Conservation (phyloP, 2,329 filamentous ascomycete species). For the Cercospora sp. region DNA sequence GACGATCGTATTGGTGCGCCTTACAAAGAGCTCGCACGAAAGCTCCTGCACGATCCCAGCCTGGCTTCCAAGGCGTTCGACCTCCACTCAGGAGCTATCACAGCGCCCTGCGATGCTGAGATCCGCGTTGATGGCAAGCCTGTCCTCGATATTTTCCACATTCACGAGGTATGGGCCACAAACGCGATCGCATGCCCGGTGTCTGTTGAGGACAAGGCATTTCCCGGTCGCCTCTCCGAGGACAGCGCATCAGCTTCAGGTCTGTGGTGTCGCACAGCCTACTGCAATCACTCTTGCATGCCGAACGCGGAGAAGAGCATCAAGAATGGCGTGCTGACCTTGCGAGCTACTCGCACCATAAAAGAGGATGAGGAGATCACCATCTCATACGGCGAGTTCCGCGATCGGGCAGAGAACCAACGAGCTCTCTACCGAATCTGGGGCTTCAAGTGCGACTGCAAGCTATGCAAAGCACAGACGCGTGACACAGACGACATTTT, state of each 20-base stretch:
- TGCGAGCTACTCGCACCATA: constrained; percentile 17
- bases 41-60: constrained; percentile 1
- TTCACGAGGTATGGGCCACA: constrained; percentile 20
- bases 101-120: not conserved
- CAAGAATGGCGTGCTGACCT: constrained; percentile 16
- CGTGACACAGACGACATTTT: not conserved
- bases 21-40: constrained; percentile 14
- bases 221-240: constrained; percentile 4
- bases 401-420: constrained; percentile 4
- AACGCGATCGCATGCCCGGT: constrained; percentile 17
- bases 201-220: constrained; percentile 1
- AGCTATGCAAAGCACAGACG: constrained; percentile 9
- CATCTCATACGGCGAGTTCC: constrained; percentile 16
- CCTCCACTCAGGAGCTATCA: constrained; percentile 9
- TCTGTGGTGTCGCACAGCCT: constrained; percentile 15
- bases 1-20: constrained; percentile 17
- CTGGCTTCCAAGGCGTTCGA: constrained; percentile 10
- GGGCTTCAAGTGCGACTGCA: constrained; percentile 17
- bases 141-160: constrained; percentile 19
- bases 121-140: constrained; percentile 14
- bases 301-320: constrained; percentile 21
- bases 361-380: constrained; percentile 21
- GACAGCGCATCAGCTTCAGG: constrained; percentile 6
- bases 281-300: constrained; percentile 23
- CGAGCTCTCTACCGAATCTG: constrained; percentile 6